phyloP scores from a whole-genome alignment of 306 rosid genomes.

The Corylus americana region DNA sequence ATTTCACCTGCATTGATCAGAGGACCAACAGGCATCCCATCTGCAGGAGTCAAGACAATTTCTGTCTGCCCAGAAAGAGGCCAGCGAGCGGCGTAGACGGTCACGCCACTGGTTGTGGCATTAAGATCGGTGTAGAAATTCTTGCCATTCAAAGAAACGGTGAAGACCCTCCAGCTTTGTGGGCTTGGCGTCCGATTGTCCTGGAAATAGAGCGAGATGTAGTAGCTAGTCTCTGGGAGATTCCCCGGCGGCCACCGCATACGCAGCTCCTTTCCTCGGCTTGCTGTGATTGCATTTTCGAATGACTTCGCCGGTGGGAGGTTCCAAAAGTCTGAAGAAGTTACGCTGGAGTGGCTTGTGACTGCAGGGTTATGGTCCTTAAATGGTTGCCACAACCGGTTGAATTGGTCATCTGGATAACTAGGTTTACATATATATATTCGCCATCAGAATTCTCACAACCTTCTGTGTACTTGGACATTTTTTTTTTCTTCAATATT shows the following conservation, averaged over 20 bases:
- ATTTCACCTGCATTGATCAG: conserved; percentile 75
- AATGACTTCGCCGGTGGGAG: conserved; percentile 60
- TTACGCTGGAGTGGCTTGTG: conserved; percentile 36
- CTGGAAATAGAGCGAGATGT: conserved; percentile 78
- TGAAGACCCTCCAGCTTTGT: conserved; percentile 74
- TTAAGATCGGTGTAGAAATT: conserved; percentile 55
- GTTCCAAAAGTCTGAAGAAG: conserved; percentile 76
- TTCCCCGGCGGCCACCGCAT: conserved; percentile 65
- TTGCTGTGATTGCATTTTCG: conserved; percentile 48
- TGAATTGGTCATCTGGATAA: conserved; percentile 83
- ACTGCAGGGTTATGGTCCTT: conserved; percentile 55
- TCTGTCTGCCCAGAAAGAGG: conserved; percentile 67
- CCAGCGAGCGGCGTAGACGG: conserved; percentile 66
- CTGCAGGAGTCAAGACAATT: conserved; percentile 49
- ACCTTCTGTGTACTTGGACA: not conserved
- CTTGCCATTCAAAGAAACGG: conserved; percentile 54
- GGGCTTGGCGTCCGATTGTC: conserved; percentile 71
- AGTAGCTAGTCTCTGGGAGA: conserved; percentile 60
- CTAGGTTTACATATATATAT: conserved; percentile 44
- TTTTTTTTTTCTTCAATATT: not conserved
- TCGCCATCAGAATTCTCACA: conserved; percentile 38
- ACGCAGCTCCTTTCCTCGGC: conserved; percentile 55
- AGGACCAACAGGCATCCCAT: conserved; percentile 58
- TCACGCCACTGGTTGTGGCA: conserved; percentile 62
- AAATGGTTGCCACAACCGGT: conserved; percentile 79